Evolutionary conservation across 305 asterid genomes (phyloP), one percentile per base, ranked within the genome.

Genomic region (Euphrasia arctica): DNA sequence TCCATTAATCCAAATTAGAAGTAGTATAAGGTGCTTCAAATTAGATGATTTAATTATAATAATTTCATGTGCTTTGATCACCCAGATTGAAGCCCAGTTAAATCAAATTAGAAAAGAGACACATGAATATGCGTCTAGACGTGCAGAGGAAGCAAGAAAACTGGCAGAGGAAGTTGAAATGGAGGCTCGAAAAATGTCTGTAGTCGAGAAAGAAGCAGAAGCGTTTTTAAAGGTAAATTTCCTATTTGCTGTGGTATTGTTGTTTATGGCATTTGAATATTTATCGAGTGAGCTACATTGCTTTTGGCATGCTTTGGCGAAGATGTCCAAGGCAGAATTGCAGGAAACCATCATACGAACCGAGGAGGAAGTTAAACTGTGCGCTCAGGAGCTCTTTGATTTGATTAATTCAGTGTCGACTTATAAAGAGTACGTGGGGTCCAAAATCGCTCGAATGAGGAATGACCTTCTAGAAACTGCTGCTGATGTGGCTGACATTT

Each of bases 381-480:
- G 89, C 65, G 82, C 87, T 31, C 77, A 78, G 56, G 87, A 88
- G 58, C 89, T 85, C 42, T 82, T 89, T 62, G 69, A 71, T 15
- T 60, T 82, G 82, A 77, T 89, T 28, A 94, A 89, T 83, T 85
- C 88, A 12, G 83, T 85, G 60, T 80, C 90, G 12, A 61, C 72
- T 28, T 72, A 76, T 31, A 86, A 88, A 70, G 98, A 89, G 78
- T 67, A 72, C 45, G 64, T 76, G 74, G 76, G 83, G 14, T 83
- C 86, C 14, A 84, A 81, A 67, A 69, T 83, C 15, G 73, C 74
- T 12, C 73, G 59, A 67, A 83, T 86, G 91, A 83, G 78, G 70
- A 76, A 74, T 49, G 87, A 74, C 62, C 88, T 84, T 50, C 36
- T 74, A 57, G 87, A 79, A 77, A 80, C 87, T 47, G 82, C 80